These are phyloP conservation scores for Ogataea naganishii DNA, from an alignment of 805 yeast genomes.

Conservation along the genomic window DNA sequence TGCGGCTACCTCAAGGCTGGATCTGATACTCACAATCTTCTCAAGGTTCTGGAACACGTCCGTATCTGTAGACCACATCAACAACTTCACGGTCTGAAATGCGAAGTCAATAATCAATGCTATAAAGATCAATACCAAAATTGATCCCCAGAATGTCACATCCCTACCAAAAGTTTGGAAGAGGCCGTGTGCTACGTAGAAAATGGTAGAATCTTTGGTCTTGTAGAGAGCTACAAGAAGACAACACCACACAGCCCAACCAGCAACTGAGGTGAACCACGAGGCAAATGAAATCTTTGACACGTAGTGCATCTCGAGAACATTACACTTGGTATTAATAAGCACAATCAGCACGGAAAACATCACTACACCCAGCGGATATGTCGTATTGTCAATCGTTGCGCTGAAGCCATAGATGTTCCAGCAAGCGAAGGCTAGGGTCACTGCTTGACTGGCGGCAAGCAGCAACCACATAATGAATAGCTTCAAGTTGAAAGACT, in stretches of 20 bases:
- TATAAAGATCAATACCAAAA: slow-evolving; percentile 45
- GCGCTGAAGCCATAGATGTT: slow-evolving; percentile 66
- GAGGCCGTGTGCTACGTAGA: slow-evolving; percentile 64
- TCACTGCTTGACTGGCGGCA: slow-evolving; percentile 65
- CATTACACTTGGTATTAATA: slow-evolving; percentile 70
- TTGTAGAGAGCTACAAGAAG: slow-evolving; percentile 63
- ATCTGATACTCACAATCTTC: slow-evolving; percentile 55
- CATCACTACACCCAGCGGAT: slow-evolving; percentile 71
- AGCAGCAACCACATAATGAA: slow-evolving; percentile 73
- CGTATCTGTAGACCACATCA: slow-evolving; percentile 61
- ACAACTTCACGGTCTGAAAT: slow-evolving; percentile 45
- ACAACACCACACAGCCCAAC: slow-evolving; percentile 82
- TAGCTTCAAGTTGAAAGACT: slow-evolving; percentile 61
- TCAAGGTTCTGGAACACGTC: slow-evolving; percentile 76
- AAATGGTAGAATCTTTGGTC: slow-evolving; percentile 45
- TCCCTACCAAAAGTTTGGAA: slow-evolving; percentile 70
- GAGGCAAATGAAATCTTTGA: slow-evolving; percentile 63
- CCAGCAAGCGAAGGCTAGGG: slow-evolving; percentile 60
- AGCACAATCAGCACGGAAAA: slow-evolving; percentile 66
- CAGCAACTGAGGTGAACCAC: slow-evolving; percentile 63
- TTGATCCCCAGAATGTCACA: slow-evolving; percentile 78
- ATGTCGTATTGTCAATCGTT: slow-evolving; percentile 62
- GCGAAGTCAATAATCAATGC: slow-evolving; percentile 63
- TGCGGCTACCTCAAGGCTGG: slow-evolving; percentile 64
- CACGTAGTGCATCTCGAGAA: slow-evolving; percentile 72